Base-by-base conservation (phyloP, 2,329 filamentous ascomycete species). In the Fusarium multiceps region DNA sequence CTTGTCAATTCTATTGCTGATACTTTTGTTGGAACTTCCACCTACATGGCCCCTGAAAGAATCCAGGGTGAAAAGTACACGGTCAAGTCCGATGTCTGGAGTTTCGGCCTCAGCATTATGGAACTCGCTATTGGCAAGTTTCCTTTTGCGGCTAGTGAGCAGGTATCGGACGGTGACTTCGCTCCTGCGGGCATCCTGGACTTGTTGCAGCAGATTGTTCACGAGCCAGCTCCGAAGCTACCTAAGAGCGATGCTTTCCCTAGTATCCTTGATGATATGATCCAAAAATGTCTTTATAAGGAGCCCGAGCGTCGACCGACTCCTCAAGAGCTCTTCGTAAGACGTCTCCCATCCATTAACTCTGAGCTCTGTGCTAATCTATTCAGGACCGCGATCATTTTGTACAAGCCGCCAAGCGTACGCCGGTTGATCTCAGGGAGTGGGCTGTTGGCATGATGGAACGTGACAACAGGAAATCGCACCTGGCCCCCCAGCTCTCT, bases 1-100 rank as follows among this genome's bases (percentile, higher is more conserved):
- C 88, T 98, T 18, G 94, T 98, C 79, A 98, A 98, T 82, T 98
- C 96, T 7, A 94, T 99, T 71, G 96, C 96, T 54, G 95, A 98
- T 78, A 99, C 96, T 1, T 99, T 99, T 76, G 96, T 99, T 37
- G 96, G 96, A 55, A 99, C 96, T 3, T 98, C 96, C 40, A 99
- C 96, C 59, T 99, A 99, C 84, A 99, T 99, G 96, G 96, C 96
- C 1, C 96, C 96, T 1, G 96, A 99, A 83, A 90, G 96, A 80
- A 99, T 99, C 73, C 94, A 98, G 79, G 96, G 96, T 68, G 94
- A 96, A 69, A 94, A 93, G 75, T 99, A 99, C 81, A 97, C 95
- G 0, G 95, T 99, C 76, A 98, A 98, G 81, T 98, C 94, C 14
- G 96, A 99, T 79, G 96, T 99, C 6, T 99, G 96, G 96, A 98